phyloP scores from a whole-genome alignment of 495 filamentous ascomycete species.

The Amniculicola lignicola region DNA sequence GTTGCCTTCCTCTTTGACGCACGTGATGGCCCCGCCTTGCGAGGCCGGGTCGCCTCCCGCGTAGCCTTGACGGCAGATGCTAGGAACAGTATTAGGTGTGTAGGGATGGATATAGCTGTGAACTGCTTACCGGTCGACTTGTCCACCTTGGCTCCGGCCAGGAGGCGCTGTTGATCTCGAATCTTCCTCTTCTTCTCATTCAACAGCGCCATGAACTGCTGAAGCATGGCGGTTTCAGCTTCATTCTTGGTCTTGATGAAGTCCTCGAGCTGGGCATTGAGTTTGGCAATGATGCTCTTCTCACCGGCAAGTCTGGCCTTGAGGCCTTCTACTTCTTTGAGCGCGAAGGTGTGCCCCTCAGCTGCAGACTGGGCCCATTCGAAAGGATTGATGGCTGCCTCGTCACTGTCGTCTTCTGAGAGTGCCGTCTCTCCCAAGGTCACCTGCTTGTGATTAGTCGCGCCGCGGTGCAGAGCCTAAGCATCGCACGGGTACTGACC shows the following conservation, averaged over 20 bases:
- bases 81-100: background rate
- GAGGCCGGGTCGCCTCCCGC: slow-evolving; percentile 17
- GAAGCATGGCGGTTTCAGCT: slow-evolving; percentile 67
- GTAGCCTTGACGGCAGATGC: slow-evolving; percentile 17
- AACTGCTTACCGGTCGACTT: slow-evolving; percentile 35
- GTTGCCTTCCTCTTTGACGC: slow-evolving; percentile 37
- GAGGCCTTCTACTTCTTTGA: slow-evolving; percentile 49
- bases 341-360: slow-evolving; percentile 42
- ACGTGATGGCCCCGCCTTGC: slow-evolving; percentile 33
- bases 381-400: slow-evolving; percentile 65
- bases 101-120: background rate
- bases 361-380: slow-evolving; percentile 66
- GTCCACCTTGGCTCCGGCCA: slow-evolving; percentile 60
- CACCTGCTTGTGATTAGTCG: slow-evolving; percentile 19
- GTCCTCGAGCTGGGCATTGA: slow-evolving; percentile 41
- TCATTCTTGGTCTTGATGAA: slow-evolving; percentile 45
- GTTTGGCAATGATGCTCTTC: slow-evolving; percentile 42
- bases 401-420: slow-evolving; percentile 56
- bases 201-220: slow-evolving; percentile 67
- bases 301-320: slow-evolving; percentile 47
- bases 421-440: slow-evolving; percentile 63
- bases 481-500: slow-evolving; percentile 6
- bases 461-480: background rate
- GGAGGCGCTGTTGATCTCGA: slow-evolving; percentile 69
- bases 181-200: slow-evolving; percentile 95